A percentile compares a stretch with the other conserved stretches of the same genome.
Conservation (phyloP, 768 basidiomycete genomes). For the Mycena floridula region DNA sequence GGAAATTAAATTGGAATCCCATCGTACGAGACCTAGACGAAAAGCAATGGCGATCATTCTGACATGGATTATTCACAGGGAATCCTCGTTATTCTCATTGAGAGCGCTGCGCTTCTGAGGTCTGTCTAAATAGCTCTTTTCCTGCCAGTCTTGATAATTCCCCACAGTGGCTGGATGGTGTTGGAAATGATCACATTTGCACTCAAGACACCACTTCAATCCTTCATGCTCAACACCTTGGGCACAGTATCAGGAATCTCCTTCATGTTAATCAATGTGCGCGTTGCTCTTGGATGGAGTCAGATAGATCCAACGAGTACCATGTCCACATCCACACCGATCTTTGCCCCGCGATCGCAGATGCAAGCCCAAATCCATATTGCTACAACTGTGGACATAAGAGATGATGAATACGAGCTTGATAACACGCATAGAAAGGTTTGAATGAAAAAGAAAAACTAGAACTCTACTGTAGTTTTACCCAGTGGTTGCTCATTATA, state of each 20-base stretch:
- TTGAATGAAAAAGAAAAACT: no score
- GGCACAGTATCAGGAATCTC: background rate
- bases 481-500: no score
- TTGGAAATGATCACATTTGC: background rate
- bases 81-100: background rate
- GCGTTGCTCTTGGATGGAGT: background rate
- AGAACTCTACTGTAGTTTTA: no score
- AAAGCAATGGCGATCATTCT: background rate
- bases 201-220: background rate
- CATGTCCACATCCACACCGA: background rate
- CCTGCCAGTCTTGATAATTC: background rate
- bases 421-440: no score
- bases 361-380: no score
- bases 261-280: conserved; percentile 1
- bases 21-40: no score
- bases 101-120: background rate
- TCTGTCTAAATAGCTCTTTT: background rate
- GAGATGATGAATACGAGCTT: no score
- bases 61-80: background rate
- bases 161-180: background rate
- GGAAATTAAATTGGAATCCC: no score
- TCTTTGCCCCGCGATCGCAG: no score
- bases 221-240: background rate
- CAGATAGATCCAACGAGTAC: background rate
- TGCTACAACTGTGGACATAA: no score